Evolutionary conservation across 257 asterid species (phyloP).

Genomic region (Salvia rosmarinus): DNA sequence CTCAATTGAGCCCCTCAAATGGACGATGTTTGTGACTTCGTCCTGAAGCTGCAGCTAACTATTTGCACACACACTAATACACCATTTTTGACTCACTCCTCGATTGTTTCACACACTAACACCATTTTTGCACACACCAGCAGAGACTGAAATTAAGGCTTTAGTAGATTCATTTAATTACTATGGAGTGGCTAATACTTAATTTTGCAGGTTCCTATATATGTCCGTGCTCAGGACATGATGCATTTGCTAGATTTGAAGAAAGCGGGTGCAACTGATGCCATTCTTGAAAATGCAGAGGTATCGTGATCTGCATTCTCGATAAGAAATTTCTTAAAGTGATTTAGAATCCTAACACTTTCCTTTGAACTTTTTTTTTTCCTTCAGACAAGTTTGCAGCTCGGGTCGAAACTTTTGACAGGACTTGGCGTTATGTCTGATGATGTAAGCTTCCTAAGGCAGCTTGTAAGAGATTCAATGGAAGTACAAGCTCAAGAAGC

Average conservation of each 20-base stretch:
- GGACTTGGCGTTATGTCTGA: constrained; percentile 96
- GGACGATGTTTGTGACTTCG: no score
- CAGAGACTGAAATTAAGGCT: no score
- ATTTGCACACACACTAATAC: no score
- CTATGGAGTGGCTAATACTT: constrained; percentile 15
- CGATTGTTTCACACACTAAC: no score
- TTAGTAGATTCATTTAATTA: background rate
- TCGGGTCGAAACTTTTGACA: constrained; percentile 89
- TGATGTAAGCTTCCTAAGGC: constrained; percentile 78
- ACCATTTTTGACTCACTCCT: no score
- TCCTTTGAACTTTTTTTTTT: background rate
- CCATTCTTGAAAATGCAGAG: constrained; percentile 94
- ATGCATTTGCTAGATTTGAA: constrained; percentile 80
- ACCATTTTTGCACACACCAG: no score
- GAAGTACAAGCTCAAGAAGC: constrained; percentile 92
- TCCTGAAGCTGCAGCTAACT: no score
- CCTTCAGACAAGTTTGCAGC: constrained; percentile 92
- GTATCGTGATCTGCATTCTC: constrained; percentile 42
- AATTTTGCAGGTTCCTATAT: constrained; percentile 72
- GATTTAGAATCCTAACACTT: constrained; percentile 33
- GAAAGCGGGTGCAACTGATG: constrained; percentile 97
- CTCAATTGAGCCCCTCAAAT: no score
- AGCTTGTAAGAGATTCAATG: constrained; percentile 83
- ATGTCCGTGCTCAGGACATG: constrained; percentile 93
- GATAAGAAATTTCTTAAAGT: background rate